Evolutionary conservation across 345 rosid species (phyloP).

Genomic region (Gossypium rotundifolium): DNA sequence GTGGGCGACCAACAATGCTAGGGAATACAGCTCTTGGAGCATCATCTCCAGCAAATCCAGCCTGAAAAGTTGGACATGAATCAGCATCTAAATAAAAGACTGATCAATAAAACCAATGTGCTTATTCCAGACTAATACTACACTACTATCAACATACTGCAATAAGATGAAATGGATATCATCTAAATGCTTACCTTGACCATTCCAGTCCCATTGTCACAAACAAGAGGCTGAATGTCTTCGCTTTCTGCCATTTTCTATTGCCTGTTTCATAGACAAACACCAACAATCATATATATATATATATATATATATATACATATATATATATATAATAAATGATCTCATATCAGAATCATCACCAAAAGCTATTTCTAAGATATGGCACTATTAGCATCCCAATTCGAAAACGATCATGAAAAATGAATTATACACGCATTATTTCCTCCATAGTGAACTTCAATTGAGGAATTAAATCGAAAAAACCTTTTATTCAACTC

Average conservation of each 20-base stretch:
- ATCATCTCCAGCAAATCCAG: constrained; percentile 72
- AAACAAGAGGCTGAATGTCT: constrained; percentile 56
- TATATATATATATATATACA: neutral
- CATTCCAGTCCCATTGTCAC: constrained; percentile 40
- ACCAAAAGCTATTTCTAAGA: neutral
- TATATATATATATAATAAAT: neutral
- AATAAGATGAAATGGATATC: neutral
- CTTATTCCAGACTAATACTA: neutral
- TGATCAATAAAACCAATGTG: neutral
- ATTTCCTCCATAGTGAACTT: neutral
- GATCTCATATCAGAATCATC: neutral
- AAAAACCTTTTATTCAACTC: neutral
- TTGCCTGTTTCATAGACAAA: constrained; percentile 18
- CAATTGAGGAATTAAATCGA: neutral
- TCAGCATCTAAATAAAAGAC: constrained; percentile 3
- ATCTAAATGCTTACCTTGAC: constrained; percentile 35
- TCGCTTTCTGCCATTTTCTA: constrained; percentile 53
- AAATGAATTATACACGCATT: neutral
- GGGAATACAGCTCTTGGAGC: constrained; percentile 67
- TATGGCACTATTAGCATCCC: neutral
- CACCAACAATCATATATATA: neutral
- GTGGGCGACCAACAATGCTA: constrained; percentile 79
- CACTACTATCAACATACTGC: neutral
- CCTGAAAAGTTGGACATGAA: constrained; percentile 33
- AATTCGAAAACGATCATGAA: neutral